Conservation (phyloP, 805 yeast genomes). For the Kodamaea kakaduensis region DNA sequence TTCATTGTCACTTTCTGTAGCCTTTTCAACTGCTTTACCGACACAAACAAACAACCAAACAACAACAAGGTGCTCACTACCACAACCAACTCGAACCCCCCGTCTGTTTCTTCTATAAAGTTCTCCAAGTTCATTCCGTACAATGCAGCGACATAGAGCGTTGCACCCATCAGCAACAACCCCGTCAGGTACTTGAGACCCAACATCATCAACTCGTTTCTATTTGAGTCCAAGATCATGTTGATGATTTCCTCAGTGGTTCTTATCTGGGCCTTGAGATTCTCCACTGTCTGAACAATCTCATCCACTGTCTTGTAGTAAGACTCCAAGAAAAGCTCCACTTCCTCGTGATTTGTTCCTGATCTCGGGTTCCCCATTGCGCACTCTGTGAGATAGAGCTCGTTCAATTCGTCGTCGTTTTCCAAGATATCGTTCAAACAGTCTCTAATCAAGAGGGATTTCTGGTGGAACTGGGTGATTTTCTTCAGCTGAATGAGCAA, state of each 20-base stretch:
- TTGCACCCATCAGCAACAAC: constrained; percentile 73
- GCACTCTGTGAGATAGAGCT: constrained; percentile 69
- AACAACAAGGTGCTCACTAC: constrained; percentile 42
- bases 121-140: constrained; percentile 97
- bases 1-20: constrained; percentile 74
- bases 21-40: constrained; percentile 55
- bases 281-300: constrained; percentile 85
- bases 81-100: constrained; percentile 56
- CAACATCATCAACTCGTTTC: constrained; percentile 87
- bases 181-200: constrained; percentile 83
- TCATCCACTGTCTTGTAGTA: constrained; percentile 91
- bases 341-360: constrained; percentile 74
- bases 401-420: constrained; percentile 82
- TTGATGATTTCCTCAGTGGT: constrained; percentile 95
- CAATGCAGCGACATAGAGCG: constrained; percentile 76
- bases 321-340: constrained; percentile 85
- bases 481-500: constrained; percentile 81
- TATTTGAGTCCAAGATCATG: constrained; percentile 86
- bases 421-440: constrained; percentile 81
- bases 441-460: constrained; percentile 76
- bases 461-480: constrained; percentile 77
- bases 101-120: constrained; percentile 76
- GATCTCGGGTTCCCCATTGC: constrained; percentile 41
- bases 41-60: constrained; percentile 45
- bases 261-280: constrained; percentile 71